phyloP scores from a whole-genome alignment of 2,329 filamentous ascomycete genomes.

The Epichloe gansuensis region DNA sequence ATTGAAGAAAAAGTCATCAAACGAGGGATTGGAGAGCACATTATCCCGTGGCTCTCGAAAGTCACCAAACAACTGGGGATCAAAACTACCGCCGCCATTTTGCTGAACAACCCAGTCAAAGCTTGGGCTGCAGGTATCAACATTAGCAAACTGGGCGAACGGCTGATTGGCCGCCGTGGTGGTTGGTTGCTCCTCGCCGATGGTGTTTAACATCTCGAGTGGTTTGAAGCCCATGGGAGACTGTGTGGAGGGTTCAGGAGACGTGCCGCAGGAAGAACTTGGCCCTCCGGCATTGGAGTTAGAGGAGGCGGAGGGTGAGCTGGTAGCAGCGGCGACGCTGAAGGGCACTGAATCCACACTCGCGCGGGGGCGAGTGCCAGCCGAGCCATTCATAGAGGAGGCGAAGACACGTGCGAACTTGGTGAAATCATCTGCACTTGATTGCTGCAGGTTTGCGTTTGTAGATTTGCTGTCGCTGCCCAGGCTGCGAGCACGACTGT shows the following conservation, averaged over 20 bases:
- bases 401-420: constrained; percentile 49
- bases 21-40: constrained; percentile 54
- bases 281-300: constrained; percentile 43
- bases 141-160: constrained; percentile 19
- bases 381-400: constrained; percentile 35
- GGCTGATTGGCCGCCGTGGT: constrained; percentile 24
- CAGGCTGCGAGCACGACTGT: constrained; percentile 20
- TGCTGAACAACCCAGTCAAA: constrained; percentile 69
- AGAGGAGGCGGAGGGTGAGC: constrained; percentile 52
- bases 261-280: constrained; percentile 61
- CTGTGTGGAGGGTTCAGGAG: constrained; percentile 62
- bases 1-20: constrained; percentile 55
- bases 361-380: constrained; percentile 33
- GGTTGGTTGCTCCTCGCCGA: constrained; percentile 49
- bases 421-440: constrained; percentile 30
- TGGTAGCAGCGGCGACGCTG: constrained; percentile 40
- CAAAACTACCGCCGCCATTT: constrained; percentile 75
- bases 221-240: constrained; percentile 57
- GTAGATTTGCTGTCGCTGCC: constrained; percentile 14
- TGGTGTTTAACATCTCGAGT: constrained; percentile 49
- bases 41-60: constrained; percentile 87
- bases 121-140: constrained; percentile 37
- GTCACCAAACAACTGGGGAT: constrained; percentile 81
- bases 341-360: constrained; percentile 40
- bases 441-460: constrained; percentile 8